Percentiles rank a stretch among this genome's conserved stretches.
Evolutionary conservation across 176 grass and related monocot genomes (phyloP).

Genomic region (Alloteropsis semialata): DNA sequence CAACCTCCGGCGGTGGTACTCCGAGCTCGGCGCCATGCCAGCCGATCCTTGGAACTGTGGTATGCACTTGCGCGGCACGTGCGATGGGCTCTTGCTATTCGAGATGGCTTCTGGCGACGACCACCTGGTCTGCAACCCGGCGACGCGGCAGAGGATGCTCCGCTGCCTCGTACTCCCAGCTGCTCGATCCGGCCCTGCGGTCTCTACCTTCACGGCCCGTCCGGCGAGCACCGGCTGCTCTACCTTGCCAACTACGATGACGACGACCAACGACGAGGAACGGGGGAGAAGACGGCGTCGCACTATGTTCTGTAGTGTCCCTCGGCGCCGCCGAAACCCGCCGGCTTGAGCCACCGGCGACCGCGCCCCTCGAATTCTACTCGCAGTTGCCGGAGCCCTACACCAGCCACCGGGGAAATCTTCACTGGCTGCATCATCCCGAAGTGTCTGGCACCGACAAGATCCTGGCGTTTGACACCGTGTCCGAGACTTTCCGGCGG

Average conservation of each 20-base stretch:
- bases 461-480: background rate
- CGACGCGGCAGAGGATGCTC: background rate
- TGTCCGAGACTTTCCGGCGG: background rate
- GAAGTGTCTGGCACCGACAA: background rate
- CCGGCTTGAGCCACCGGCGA: background rate
- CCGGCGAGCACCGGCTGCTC: background rate
- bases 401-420: background rate
- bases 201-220: background rate
- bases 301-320: background rate
- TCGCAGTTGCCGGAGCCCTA: background rate
- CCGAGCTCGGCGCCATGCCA: too few species aligned
- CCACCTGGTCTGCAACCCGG: background rate
- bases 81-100: constrained; percentile 20
- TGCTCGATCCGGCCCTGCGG: background rate
- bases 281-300: background rate
- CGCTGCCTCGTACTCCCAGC: background rate
- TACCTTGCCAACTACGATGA: background rate
- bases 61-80: too few species aligned
- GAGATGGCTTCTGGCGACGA: accelerated
- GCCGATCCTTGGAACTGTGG: too few species aligned
- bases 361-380: background rate
- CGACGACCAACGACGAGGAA: background rate
- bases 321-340: background rate
- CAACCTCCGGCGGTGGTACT: background rate
- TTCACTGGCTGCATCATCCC: background rate